phyloP scores from a whole-genome alignment of 495 filamentous ascomycete species.

The Margaritispora aquatica region DNA sequence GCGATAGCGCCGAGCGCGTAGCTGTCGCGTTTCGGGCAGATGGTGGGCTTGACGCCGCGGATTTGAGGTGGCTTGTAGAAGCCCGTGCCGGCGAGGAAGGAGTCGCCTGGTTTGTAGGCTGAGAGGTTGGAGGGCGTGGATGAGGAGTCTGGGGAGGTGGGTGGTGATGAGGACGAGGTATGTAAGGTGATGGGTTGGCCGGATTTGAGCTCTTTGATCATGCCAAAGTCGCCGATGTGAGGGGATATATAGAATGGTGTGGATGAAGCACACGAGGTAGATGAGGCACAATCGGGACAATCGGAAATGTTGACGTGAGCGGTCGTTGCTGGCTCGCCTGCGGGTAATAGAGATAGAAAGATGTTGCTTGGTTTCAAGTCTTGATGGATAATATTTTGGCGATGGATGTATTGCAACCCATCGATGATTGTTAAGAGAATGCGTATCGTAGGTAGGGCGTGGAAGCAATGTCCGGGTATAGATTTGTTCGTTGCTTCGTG shows the following conservation, averaged over 20 bases:
- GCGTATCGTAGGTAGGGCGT: conserved; percentile 25
- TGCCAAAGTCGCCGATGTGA: conserved; percentile 26
- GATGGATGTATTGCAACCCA: conserved; percentile 22
- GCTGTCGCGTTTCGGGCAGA: conserved; percentile 31
- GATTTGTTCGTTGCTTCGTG: background rate
- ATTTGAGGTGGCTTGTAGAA: conserved; percentile 27
- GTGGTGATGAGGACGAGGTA: too few relatives aligned
- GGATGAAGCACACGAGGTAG: background rate
- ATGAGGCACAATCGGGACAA: conserved; percentile 26
- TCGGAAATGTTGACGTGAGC: conserved; percentile 28
- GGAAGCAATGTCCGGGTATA: conserved; percentile 34
- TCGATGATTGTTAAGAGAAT: conserved; percentile 31
- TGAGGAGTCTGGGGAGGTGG: too few relatives aligned
- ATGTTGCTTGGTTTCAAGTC: conserved; percentile 44
- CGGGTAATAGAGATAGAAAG: conserved; percentile 29
- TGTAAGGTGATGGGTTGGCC: background rate
- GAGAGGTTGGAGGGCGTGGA: background rate
- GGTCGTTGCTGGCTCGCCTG: conserved; percentile 11
- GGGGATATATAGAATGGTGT: conserved; percentile 17
- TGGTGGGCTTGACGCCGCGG: conserved; percentile 3
- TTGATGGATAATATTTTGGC: conserved; percentile 33
- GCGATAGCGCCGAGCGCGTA: conserved; percentile 34
- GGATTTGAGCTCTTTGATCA: conserved; percentile 17
- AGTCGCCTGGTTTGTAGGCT: background rate
- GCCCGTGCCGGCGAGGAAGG: conserved; percentile 25